phyloP scores from a whole-genome alignment of 106 monocot genomes.

The Dactylorhiza incarnata region DNA sequence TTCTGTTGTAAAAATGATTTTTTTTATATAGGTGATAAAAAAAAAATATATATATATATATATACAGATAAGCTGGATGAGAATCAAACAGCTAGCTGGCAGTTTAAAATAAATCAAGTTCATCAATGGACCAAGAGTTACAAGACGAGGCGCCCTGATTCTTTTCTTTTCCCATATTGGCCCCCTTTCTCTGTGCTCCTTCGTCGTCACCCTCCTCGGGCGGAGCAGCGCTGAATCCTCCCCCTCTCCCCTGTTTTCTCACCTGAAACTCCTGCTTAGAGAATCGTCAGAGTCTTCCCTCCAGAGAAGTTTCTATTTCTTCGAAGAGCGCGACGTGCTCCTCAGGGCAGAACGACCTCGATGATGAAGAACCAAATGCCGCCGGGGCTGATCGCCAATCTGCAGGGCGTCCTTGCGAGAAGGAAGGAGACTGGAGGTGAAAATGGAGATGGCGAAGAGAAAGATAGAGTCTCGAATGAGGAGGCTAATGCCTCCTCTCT shows the following conservation, averaged over 20 bases:
- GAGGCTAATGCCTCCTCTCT: conserved; percentile 1
- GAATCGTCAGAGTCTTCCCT: background rate
- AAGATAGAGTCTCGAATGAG: conserved; percentile 3
- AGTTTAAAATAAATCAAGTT: too few relatives aligned
- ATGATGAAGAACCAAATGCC: conserved; percentile 32
- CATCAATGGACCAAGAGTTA: too few relatives aligned
- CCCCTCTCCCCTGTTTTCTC: background rate
- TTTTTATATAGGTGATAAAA: too few relatives aligned
- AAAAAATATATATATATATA: too few relatives aligned
- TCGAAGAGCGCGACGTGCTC: background rate
- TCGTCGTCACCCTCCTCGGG: background rate
- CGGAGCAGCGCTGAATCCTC: background rate
- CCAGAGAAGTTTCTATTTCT: background rate
- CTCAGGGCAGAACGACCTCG: conserved; percentile 20
- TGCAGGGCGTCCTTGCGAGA: conserved; percentile 62
- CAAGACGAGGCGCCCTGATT: too few relatives aligned
- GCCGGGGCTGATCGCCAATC: conserved; percentile 70
- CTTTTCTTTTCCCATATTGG: too few relatives aligned
- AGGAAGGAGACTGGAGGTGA: conserved; percentile 20
- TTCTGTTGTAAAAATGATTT: too few relatives aligned
- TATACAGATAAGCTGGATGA: too few relatives aligned
- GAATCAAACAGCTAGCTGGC: too few relatives aligned
- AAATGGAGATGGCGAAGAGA: conserved; percentile 4
- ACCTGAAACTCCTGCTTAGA: background rate
- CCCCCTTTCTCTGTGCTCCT: background rate